Evolutionary conservation across 2,329 filamentous ascomycete genomes (phyloP), one percentile per base, ranked within the genome.

Genomic region (Lizonia empirigonia): DNA sequence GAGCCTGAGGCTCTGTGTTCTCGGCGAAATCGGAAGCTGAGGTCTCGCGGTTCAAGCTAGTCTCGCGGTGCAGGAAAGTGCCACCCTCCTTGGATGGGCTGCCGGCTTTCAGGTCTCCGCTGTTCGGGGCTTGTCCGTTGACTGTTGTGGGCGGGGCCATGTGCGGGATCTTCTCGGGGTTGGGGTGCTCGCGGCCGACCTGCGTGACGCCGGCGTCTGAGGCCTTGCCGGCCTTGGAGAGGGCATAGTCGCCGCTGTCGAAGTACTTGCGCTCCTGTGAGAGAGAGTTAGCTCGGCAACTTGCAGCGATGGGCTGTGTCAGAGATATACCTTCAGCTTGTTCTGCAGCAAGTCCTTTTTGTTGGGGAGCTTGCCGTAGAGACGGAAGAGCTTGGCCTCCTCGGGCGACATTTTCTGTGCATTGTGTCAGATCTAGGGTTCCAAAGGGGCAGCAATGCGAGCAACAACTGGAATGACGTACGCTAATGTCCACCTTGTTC

Each of bases 331-430:
- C 78, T 97, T 97, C 73, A 97, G 85, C 74, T 97, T 96, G 82
- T 97, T 97, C 81, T 95, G 91, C 67, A 97, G 87, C 69, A 97
- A 85, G 76, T 97, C 93, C 75, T 92, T 95, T 76, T 94, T 94
- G 76, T 89, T 96, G 60, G 94, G 94, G 55, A 97, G 87, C 79
- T 97, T 97, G 78, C 94, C 94, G 77, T 99, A 99, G 60, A 97
- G 87, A 62, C 92, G 89, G 82, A 97, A 94, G 71, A 97, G 87
- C 59, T 90, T 90, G 78, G 97, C 92, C 82, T 99, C 94, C 70
- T 99, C 94, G 56, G 92, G 88, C 46, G 89, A 89, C 77, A 99
- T 84, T 63, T 90, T 89, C 94, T 97, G 74, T 50, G 34, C 33
- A 33, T 46, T 22, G 30, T 60, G 62, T 70, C 55, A 70, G 64